Base-by-base conservation (phyloP, 139 green algal species). In the Haematococcus lacustris region DNA sequence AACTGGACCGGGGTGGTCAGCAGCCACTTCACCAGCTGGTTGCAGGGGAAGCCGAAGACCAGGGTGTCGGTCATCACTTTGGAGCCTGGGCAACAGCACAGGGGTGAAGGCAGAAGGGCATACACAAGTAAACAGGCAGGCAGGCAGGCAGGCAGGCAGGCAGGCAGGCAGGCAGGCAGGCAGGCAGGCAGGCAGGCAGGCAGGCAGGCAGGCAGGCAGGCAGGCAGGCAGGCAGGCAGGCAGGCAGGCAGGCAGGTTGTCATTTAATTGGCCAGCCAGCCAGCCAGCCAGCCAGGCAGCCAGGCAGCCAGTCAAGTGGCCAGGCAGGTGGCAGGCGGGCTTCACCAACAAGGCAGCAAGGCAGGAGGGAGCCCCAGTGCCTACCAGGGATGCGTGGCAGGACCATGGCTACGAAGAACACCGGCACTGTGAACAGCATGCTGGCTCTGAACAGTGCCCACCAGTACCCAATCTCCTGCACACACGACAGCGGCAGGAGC, bases 1-100 rank as follows among this genome's bases (percentile, higher is more conserved):
- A 97, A 98, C 82, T 94, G 89, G 43, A 97, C 93, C 0, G 92
- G 95, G 0, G 92, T 97, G 33, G 87, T 82, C 23, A 98, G 76
- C 3, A 72, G 76, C 74, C 82, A 94, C 75, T 98, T 97, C 68
- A 96, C 60, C 30, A 96, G 61, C 70, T 89, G 75, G 61, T 86
- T 80, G 34, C 93, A 73, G 0, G 88, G 87, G 47, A 98, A 91
- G 39, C 86, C 84, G 0, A 85, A 38, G 37, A 97, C 28, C 37
- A 81, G 73, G 17, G 68, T 61, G 13, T 78, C 50, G 60, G 82
- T 73, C 32, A 80, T 34, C 4, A 43, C 51, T 17, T 39, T 47
- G n/a, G 69, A 69, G 62, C 68, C 71, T 75, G 75, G 26, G 28
- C 30, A 33, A 13, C 30, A 23, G 59, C 43, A 53, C 43, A 53